Evolutionary conservation across 441 rosid genomes (phyloP), one percentile per base, ranked within the genome.

Genomic region (Omphalea diandra): DNA sequence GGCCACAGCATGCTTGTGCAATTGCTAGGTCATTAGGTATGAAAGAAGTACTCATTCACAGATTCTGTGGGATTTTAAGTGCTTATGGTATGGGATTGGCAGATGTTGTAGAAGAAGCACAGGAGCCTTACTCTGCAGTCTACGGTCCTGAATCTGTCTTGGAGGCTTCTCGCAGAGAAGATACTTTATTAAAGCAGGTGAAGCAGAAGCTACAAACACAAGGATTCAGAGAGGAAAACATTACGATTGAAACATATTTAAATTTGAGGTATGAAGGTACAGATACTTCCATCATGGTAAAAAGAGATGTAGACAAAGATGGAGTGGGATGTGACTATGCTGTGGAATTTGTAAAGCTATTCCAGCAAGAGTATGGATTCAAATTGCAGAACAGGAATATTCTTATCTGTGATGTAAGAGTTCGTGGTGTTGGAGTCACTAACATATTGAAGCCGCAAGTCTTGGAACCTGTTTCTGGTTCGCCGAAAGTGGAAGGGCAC

Each of bases 11-110:
- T 84, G 90, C 98, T 53, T 94, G 98, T 81, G 97, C 98, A 52
- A 90, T 94, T 62, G 95, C 98, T 58, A 83, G 92, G 80, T 88
- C 92, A 32, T 68, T 94, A 82, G 97, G 98, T 50, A 94, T 94
- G 98, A 90, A 73, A 62, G 97, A 90, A 80, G 97, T 94, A 50
- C 86, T 94, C 60, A 81, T 94, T 73, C 98, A 94, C 76, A 84
- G 83, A 74, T 90, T 86, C 67, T 91, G 97, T 77, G 98, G 98
- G 63, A 91, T 94, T 70, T 75, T 94, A 63, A 94, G 98, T 84
- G 97, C 98, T 32, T 91, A 91, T 73, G 98, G 98, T 52, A 91
- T 94, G 97, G 97, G 98, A 78, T 83, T 94, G 83, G 98, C 98
- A n/a, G 95, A 91, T 82, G 98, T 94, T 22, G 81, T 94, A 57